phyloP scores from a whole-genome alignment of 345 rosid species.

The Jatropha curcas region DNA sequence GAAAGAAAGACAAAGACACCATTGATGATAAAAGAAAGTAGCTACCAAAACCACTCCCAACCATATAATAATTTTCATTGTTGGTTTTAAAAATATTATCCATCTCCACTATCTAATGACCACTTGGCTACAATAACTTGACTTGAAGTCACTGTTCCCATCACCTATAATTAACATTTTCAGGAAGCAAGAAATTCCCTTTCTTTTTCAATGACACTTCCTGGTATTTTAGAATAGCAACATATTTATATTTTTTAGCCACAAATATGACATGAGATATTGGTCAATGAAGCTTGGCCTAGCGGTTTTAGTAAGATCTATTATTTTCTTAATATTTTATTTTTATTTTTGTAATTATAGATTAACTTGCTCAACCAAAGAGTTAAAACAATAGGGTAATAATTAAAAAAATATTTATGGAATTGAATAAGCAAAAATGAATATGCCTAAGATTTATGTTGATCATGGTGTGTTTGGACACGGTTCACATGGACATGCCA shows the following conservation, averaged over 20 bases:
- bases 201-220: slow-evolving; percentile 4
- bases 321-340: too few species aligned
- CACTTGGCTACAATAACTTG: not conserved
- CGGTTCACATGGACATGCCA: too few species aligned
- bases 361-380: too few species aligned
- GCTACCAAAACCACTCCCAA: not conserved
- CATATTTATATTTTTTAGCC: not conserved
- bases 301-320: too few species aligned
- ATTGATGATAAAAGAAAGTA: not conserved
- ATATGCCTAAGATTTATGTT: too few species aligned
- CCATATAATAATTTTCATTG: not conserved
- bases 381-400: too few species aligned
- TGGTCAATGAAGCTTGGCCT: too few species aligned
- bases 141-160: not conserved
- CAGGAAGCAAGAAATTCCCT: slow-evolving; percentile 13
- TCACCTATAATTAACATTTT: slow-evolving; percentile 17
- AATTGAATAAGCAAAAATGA: too few species aligned
- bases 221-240: not conserved
- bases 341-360: too few species aligned
- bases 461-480: too few species aligned
- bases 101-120: not conserved
- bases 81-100: not conserved
- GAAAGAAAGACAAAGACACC: not conserved
- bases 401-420: too few species aligned
- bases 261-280: too few species aligned